These are phyloP conservation scores for Coniferiporia sulphurascens DNA, from an alignment of 1,284 basidiomycete genomes.

Conservation along the genomic window DNA sequence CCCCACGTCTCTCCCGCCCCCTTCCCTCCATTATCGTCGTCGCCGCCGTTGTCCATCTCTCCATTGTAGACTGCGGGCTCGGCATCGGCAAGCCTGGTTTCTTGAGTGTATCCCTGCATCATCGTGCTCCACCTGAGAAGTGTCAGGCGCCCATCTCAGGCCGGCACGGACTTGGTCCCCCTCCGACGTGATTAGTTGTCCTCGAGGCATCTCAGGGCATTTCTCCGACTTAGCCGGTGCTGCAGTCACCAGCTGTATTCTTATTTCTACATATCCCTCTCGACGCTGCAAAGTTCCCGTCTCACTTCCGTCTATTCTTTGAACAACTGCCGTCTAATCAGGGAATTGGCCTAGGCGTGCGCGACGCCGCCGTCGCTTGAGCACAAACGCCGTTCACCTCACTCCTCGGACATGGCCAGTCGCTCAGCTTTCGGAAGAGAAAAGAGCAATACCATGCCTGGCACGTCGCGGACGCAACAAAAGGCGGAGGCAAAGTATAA, in stretches of 20 bases:
- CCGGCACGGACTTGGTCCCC: background rate
- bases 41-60: background rate
- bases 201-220: too few relatives aligned
- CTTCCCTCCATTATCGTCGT: background rate
- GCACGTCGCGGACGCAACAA: conserved; percentile 31
- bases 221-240: too few relatives aligned
- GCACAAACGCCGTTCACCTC: background rate
- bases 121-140: background rate
- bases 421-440: conserved; percentile 15
- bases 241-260: too few relatives aligned
- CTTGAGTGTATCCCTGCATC: background rate
- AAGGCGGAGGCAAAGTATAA: conserved; percentile 68
- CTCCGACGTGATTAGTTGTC: too few relatives aligned
- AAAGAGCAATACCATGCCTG: conserved; percentile 27
- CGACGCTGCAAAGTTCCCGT: too few relatives aligned
- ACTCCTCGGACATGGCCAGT: conserved; percentile 7
- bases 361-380: background rate
- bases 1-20: background rate
- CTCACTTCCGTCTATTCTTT: too few relatives aligned
- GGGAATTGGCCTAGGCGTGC: background rate
- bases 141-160: background rate
- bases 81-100: background rate
- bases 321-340: background rate
- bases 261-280: too few relatives aligned
- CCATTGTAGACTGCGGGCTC: background rate